phyloP scores from a whole-genome alignment of 2,329 filamentous ascomycete species.

The Fonsecaea erecta region DNA sequence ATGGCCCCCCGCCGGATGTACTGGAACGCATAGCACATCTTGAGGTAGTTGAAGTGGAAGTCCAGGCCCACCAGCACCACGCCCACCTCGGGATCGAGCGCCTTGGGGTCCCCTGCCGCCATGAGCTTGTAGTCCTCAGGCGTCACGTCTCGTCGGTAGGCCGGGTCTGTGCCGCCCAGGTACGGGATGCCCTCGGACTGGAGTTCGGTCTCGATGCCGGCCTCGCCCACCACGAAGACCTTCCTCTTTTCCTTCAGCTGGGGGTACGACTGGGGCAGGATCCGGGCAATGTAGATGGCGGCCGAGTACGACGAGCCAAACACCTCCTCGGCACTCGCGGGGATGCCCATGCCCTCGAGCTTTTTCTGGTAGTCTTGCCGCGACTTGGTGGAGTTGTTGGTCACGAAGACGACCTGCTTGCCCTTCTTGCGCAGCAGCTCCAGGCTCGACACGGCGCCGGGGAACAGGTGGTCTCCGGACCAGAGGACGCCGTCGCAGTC shows the following conservation, averaged over 20 bases:
- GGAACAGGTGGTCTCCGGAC: slow-evolving; percentile 91
- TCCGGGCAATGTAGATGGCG: slow-evolving; percentile 92
- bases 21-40: slow-evolving; percentile 80
- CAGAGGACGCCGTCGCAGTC: slow-evolving; percentile 98
- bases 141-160: slow-evolving; percentile 75
- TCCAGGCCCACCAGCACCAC: slow-evolving; percentile 89
- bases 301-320: slow-evolving; percentile 96
- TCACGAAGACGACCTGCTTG: slow-evolving; percentile 93
- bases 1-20: slow-evolving; percentile 79
- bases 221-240: slow-evolving; percentile 91
- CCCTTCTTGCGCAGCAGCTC: slow-evolving; percentile 80
- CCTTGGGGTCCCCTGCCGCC: slow-evolving; percentile 69
- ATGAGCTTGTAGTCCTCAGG: slow-evolving; percentile 80
- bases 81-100: slow-evolving; percentile 85
- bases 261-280: slow-evolving; percentile 58
- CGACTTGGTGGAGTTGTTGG: slow-evolving; percentile 98
- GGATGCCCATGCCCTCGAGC: slow-evolving; percentile 79
- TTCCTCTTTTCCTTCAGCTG: slow-evolving; percentile 73
- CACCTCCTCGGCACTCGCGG: slow-evolving; percentile 74
- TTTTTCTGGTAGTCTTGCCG: slow-evolving; percentile 92
- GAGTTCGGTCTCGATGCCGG: slow-evolving; percentile 88
- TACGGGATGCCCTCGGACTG: slow-evolving; percentile 76
- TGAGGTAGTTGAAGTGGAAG: slow-evolving; percentile 94
- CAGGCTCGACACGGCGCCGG: slow-evolving; percentile 82
- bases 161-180: slow-evolving; percentile 84